Base-by-base conservation (phyloP, 352 stramenopile species). In the Phytophthora aleatoria region DNA sequence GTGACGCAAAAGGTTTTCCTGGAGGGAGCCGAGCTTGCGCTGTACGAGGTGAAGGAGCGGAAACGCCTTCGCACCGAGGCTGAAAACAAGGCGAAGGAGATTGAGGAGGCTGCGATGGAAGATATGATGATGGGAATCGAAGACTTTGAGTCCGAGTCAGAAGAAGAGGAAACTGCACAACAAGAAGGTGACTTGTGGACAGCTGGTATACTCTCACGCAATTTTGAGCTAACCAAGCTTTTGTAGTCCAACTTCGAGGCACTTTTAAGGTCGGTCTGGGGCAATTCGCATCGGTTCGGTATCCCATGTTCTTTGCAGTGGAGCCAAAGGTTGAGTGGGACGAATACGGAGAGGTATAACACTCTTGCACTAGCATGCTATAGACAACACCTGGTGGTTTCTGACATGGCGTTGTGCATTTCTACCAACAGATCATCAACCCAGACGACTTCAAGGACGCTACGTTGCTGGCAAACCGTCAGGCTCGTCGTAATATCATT, bases 41-140 rank as follows among this genome's bases (percentile, higher is more conserved):
- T 94, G 1, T 71, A 92, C 54, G 89, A 96, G 66, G 89, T 90
- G 27, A 96, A 96, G 64, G 89, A 96, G 54, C 76, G 89, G 7
- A 89, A 91, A 51, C 74, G 87, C 12, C 74, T 95, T 52, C 87
- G 87, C 3, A 80, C 91, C 6, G 89, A 96, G 53, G 89, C 87
- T 8, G 89, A 96, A 64, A 85, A 88, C 71, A 95, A 94, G 50
- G 89, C 89, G 6, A 94, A 95, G 61, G 87, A 96, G 52, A 84
- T 95, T 43, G 89, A 95, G 50, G 89, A 95, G 53, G 89, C 89
- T 50, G 89, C 87, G 35, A 95, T 96, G 87, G 87, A 96, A 63
- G 89, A 96, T 61, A 95, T 96, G 85, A 95, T 96, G 87, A 91
- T 95, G 83, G 85, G 83, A 27, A 94, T 96, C 36, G 89, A 92